A percentile compares a stretch with the other conserved stretches of the same genome.
phyloP scores from a whole-genome alignment of 768 basidiomycete genomes.

The Serendipita sp. region DNA sequence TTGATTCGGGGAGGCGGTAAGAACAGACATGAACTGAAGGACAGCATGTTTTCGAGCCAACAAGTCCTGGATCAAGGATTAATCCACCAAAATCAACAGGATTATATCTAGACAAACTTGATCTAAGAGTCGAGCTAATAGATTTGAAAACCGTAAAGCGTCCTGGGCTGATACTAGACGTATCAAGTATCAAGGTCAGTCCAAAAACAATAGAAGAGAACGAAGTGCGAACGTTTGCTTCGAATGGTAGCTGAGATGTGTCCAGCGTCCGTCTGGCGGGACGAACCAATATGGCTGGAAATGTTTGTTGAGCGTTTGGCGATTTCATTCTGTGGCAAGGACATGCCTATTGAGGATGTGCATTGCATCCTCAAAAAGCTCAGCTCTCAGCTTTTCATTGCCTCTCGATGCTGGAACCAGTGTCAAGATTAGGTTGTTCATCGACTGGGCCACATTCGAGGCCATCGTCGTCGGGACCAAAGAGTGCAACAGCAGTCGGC shows the following conservation, averaged over 20 bases:
- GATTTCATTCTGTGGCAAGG: neutral
- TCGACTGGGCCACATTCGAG: constrained; percentile 12
- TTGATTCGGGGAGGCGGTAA: constrained; percentile 34
- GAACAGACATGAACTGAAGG: constrained; percentile 22
- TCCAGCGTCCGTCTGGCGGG: constrained; percentile 43
- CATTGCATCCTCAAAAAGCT: constrained; percentile 47
- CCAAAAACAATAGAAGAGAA: neutral
- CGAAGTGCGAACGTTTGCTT: constrained; percentile 43
- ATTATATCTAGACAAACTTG: constrained; percentile 37
- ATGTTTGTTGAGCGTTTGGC: neutral
- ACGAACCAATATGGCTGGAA: constrained; percentile 54
- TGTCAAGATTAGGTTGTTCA: constrained; percentile 21
- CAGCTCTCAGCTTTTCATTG: constrained; percentile 33
- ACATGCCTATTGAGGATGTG: constrained; percentile 63
- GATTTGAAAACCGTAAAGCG: constrained; percentile 56
- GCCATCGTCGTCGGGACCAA: neutral
- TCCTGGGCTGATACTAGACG: constrained; percentile 34
- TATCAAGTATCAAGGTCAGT: constrained; percentile 37
- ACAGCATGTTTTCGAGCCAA: constrained; percentile 63
- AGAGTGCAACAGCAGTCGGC: neutral
- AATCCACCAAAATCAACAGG: constrained; percentile 7
- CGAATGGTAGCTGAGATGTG: constrained; percentile 52
- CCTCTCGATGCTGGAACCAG: constrained; percentile 43
- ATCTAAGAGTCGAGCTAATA: constrained; percentile 59
- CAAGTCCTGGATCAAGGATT: constrained; percentile 34